These are phyloP conservation scores for Chalciporus pseudorubinellus DNA, from an alignment of 768 basidiomycete species.

Conservation along the genomic window DNA sequence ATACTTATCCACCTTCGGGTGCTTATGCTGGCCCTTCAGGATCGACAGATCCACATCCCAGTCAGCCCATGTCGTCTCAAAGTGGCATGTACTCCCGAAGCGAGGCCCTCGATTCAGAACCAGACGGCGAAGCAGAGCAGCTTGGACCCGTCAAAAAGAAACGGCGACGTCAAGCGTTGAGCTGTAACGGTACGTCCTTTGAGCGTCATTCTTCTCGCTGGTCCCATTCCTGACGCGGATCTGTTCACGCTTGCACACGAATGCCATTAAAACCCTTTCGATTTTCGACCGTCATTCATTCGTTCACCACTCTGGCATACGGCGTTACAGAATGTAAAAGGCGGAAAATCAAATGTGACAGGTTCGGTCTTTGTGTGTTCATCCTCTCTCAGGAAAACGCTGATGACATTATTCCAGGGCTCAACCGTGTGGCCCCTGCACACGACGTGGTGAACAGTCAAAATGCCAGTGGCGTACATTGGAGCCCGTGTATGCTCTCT, in stretches of 20 bases:
- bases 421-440: conserved; percentile 80
- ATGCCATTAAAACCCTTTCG: too few relatives aligned
- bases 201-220: conserved; percentile 19
- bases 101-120: conserved; percentile 52
- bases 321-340: conserved; percentile 69
- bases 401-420: conserved; percentile 41
- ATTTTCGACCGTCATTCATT: too few relatives aligned
- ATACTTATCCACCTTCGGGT: conserved; percentile 25
- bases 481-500: conserved; percentile 66
- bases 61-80: conserved; percentile 20
- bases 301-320: conserved; percentile 7
- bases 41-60: conserved; percentile 27
- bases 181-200: conserved; percentile 69
- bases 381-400: conserved; percentile 2
- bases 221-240: conserved; percentile 15
- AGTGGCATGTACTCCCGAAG: conserved; percentile 29
- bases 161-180: conserved; percentile 75
- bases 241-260: neutral
- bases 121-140: conserved; percentile 48
- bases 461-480: conserved; percentile 84
- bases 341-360: conserved; percentile 87
- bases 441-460: conserved; percentile 72
- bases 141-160: conserved; percentile 78
- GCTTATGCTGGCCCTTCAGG: conserved; percentile 24
- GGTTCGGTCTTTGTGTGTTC: conserved; percentile 41